phyloP scores from a whole-genome alignment of 78 protist species.

The Dictyostelium citrinum region DNA sequence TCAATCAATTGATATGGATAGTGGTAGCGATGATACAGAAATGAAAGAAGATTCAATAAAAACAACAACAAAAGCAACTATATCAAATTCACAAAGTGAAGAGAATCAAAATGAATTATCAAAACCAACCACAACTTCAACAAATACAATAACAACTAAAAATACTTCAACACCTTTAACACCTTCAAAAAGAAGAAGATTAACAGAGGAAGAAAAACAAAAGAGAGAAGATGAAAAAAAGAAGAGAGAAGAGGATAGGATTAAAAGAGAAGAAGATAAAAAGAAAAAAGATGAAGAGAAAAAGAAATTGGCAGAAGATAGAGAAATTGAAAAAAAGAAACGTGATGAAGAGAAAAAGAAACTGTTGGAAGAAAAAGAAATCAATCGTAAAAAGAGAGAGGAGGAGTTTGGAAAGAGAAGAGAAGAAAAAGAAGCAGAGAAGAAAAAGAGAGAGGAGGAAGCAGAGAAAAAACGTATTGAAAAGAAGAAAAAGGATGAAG shows the following conservation, averaged over 20 bases:
- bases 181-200: not conserved
- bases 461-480: conserved; percentile 13
- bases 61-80: not conserved
- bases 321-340: conserved; percentile 5
- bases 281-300: conserved; percentile 20
- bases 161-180: not conserved
- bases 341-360: conserved; percentile 14
- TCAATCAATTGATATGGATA: not conserved
- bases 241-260: not conserved
- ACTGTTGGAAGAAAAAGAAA: not conserved
- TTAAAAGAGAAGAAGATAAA: conserved; percentile 10
- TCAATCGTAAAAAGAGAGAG: not conserved
- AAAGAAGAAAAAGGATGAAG: conserved; percentile 21
- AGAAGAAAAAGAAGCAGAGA: not conserved
- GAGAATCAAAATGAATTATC: not conserved
- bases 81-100: not conserved
- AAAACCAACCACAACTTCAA: not conserved
- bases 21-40: not conserved
- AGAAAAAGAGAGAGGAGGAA: not conserved
- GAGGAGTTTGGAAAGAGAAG: not conserved
- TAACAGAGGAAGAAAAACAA: conserved; percentile 22
- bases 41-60: not conserved
- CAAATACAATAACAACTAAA: not conserved
- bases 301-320: not conserved
- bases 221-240: conserved; percentile 5